Percentiles rank a stretch among this genome's conserved stretches.
phyloP scores from a whole-genome alignment of 140 eudicot genomes.

The Stevia rebaudiana region DNA sequence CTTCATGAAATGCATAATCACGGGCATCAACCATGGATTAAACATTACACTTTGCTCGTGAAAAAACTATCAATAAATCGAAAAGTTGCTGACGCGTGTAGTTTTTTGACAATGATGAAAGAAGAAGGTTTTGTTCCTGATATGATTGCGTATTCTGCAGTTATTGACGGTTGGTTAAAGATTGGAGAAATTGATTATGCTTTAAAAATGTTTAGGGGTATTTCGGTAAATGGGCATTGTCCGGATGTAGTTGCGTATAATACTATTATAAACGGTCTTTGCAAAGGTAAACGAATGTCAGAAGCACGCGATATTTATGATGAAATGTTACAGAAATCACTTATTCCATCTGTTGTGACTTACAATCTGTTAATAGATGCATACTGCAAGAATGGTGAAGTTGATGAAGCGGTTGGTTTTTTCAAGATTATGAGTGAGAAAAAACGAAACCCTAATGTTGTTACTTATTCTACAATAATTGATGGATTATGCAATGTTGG shows the following conservation, averaged over 20 bases:
- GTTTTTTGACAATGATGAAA: conserved; percentile 50
- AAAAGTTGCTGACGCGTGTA: conserved; percentile 49
- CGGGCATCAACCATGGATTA: conserved; percentile 91
- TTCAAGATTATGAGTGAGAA: conserved; percentile 47
- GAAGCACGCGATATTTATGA: conserved; percentile 58
- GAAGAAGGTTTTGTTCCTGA: conserved; percentile 62
- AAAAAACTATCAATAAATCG: conserved; percentile 48
- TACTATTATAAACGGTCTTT: conserved; percentile 66
- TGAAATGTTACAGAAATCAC: conserved; percentile 53
- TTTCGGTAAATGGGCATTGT: conserved; percentile 43
- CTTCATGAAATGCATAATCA: conserved; percentile 56
- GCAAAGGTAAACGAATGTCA: conserved; percentile 47
- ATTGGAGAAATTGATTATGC: conserved; percentile 64
- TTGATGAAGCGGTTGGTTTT: conserved; percentile 49
- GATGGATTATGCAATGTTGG: conserved; percentile 71
- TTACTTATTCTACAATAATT: conserved; percentile 64
- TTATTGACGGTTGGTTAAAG: conserved; percentile 57
- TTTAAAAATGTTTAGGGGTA: conserved; percentile 49
- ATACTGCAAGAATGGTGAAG: conserved; percentile 56
- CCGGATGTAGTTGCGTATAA: conserved; percentile 80
- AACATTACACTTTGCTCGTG: conserved; percentile 65
- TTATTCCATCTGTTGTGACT: conserved; percentile 74
- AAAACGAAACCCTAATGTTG: conserved; percentile 58
- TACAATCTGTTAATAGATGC: conserved; percentile 76
- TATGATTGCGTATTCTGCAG: conserved; percentile 65